phyloP scores from a whole-genome alignment of 2,329 filamentous ascomycete genomes.

The Aureobasidium sp. region DNA sequence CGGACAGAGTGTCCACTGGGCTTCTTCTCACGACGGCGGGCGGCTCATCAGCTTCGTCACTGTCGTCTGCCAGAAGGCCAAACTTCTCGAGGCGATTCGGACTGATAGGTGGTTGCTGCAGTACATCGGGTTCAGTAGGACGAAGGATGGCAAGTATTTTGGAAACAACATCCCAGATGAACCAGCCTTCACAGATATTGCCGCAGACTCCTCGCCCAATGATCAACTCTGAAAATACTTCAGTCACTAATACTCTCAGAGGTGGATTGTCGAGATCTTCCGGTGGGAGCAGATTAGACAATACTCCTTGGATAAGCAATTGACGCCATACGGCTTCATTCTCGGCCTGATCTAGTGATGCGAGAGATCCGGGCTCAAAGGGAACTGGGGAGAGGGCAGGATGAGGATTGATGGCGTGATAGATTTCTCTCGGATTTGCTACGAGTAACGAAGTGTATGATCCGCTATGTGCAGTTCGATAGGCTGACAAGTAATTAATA shows the following conservation, averaged over 20 bases:
- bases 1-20: neutral
- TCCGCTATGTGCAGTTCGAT: constrained; percentile 57
- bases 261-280: constrained; percentile 87
- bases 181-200: constrained; percentile 77
- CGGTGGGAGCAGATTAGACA: constrained; percentile 79
- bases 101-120: constrained; percentile 15
- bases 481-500: constrained; percentile 45
- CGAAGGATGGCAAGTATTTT: constrained; percentile 50
- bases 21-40: neutral
- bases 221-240: constrained; percentile 85
- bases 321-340: constrained; percentile 83
- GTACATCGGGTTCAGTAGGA: constrained; percentile 22
- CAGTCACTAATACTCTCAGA: constrained; percentile 71
- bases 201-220: constrained; percentile 73
- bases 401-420: constrained; percentile 76
- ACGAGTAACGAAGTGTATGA: constrained; percentile 51
- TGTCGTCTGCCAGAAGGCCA: constrained; percentile 40
- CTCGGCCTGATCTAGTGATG: constrained; percentile 46
- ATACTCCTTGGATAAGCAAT: constrained; percentile 70
- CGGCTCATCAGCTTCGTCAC: neutral
- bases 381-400: constrained; percentile 75
- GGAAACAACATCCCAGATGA: constrained; percentile 76
- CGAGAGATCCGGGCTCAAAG: constrained; percentile 41
- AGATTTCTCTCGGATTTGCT: constrained; percentile 58
- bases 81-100: constrained; percentile 46